phyloP scores from a whole-genome alignment of 495 filamentous ascomycete species.

The Pyrenula aspistea region DNA sequence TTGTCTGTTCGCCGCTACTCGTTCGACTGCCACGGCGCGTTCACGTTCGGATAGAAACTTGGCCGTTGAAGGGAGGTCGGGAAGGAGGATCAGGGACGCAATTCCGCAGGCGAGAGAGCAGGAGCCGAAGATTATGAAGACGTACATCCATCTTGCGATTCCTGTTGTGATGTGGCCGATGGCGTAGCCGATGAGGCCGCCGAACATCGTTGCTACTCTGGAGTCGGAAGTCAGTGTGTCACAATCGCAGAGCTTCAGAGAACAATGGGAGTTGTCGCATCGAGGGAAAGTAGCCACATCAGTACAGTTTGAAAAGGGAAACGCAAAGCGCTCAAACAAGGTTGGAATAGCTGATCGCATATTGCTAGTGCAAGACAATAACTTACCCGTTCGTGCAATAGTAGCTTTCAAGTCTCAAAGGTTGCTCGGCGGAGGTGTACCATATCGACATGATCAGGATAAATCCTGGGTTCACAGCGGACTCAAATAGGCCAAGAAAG shows the following conservation, averaged over 20 bases:
- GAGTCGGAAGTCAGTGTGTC: too few relatives aligned
- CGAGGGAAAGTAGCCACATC: too few relatives aligned
- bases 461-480: conserved; percentile 43
- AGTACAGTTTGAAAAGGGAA: too few relatives aligned
- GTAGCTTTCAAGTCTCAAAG: conserved; percentile 38
- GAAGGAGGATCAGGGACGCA: conserved; percentile 24
- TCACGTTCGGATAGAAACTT: conserved; percentile 30
- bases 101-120: conserved; percentile 22
- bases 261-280: too few relatives aligned
- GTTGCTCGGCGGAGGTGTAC: conserved; percentile 42
- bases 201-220: conserved; percentile 43
- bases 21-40: conserved; percentile 27
- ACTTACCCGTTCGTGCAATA: conserved; percentile 46
- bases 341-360: too few relatives aligned
- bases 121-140: conserved; percentile 36
- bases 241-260: too few relatives aligned
- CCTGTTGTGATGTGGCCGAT: conserved; percentile 33
- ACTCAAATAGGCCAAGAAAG: conserved; percentile 42
- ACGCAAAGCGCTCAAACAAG: too few relatives aligned
- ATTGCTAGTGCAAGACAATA: too few relatives aligned
- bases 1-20: conserved; percentile 28
- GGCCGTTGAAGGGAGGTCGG: conserved; percentile 31
- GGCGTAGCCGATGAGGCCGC: conserved; percentile 38
- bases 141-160: conserved; percentile 33
- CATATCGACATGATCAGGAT: conserved; percentile 46